Evolutionary conservation across 2,329 filamentous ascomycete species (phyloP).

Genomic region (Ophiostoma piceae): DNA sequence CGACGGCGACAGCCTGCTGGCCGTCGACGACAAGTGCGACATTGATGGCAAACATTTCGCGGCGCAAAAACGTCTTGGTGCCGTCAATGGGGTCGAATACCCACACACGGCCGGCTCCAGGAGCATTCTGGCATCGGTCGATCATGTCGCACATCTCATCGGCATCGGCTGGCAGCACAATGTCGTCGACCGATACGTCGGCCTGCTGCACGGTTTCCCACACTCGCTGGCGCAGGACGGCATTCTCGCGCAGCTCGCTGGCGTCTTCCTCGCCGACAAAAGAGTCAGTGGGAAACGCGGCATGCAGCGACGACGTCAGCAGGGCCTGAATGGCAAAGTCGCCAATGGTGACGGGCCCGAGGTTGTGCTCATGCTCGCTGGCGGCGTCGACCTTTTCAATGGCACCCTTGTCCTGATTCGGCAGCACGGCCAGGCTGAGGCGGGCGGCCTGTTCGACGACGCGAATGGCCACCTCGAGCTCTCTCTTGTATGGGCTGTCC

Average conservation of each 20-base stretch:
- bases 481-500: slow-evolving; percentile 38
- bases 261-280: slow-evolving; percentile 55
- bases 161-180: slow-evolving; percentile 35
- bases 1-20: slow-evolving; percentile 45
- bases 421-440: slow-evolving; percentile 47
- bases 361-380: slow-evolving; percentile 45
- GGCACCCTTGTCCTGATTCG: slow-evolving; percentile 45
- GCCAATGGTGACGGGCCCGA: slow-evolving; percentile 54
- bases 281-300: slow-evolving; percentile 46
- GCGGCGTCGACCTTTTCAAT: slow-evolving; percentile 30
- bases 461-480: slow-evolving; percentile 41
- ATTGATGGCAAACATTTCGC: slow-evolving; percentile 54
- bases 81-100: slow-evolving; percentile 59
- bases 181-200: slow-evolving; percentile 29
- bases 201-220: slow-evolving; percentile 41
- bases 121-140: slow-evolving; percentile 44
- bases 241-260: slow-evolving; percentile 41
- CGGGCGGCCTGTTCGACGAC: slow-evolving; percentile 44
- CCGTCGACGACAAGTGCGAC: slow-evolving; percentile 49
- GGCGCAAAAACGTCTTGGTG: slow-evolving; percentile 51
- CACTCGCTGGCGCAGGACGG: slow-evolving; percentile 42
- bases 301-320: slow-evolving; percentile 46
- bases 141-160: slow-evolving; percentile 50
- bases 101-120: slow-evolving; percentile 45
- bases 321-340: slow-evolving; percentile 57